A percentile compares a stretch with the other conserved stretches of the same genome.
Conservation (phyloP, 768 basidiomycete genomes). For the Lactifluus rugatus region DNA sequence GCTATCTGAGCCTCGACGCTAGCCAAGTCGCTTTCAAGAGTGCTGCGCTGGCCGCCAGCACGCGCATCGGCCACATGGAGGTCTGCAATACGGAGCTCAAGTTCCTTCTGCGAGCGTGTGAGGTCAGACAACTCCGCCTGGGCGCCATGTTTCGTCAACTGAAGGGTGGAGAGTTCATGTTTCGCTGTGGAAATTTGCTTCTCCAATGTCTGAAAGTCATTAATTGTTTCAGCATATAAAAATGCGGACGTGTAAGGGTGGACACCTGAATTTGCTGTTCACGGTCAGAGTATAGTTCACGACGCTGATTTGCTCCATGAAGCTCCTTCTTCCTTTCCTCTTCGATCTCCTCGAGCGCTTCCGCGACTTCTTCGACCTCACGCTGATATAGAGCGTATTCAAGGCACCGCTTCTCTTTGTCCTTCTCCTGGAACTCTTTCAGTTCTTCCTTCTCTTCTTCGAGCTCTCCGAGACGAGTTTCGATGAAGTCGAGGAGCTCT, state of each 20-base stretch:
- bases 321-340: constrained; percentile 75
- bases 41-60: constrained; percentile 54
- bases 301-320: constrained; percentile 71
- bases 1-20: constrained; percentile 49
- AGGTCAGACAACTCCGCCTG: constrained; percentile 83
- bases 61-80: constrained; percentile 55
- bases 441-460: constrained; percentile 98
- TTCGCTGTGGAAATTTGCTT: constrained; percentile 58
- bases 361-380: constrained; percentile 82
- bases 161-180: constrained; percentile 61
- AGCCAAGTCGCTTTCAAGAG: constrained; percentile 55
- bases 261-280: constrained; percentile 80
- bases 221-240: background rate
- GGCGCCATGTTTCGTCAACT: constrained; percentile 60
- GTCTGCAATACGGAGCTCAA: constrained; percentile 77
- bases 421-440: constrained; percentile 93
- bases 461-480: constrained; percentile 79
- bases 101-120: constrained; percentile 71
- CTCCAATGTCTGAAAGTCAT: constrained; percentile 53
- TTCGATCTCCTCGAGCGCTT: constrained; percentile 76
- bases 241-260: background rate
- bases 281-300: constrained; percentile 72
- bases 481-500: constrained; percentile 84
- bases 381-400: constrained; percentile 92
- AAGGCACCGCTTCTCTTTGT: constrained; percentile 86